Evolutionary conservation across 441 rosid genomes (phyloP).

Genomic region (Hura crepitans): DNA sequence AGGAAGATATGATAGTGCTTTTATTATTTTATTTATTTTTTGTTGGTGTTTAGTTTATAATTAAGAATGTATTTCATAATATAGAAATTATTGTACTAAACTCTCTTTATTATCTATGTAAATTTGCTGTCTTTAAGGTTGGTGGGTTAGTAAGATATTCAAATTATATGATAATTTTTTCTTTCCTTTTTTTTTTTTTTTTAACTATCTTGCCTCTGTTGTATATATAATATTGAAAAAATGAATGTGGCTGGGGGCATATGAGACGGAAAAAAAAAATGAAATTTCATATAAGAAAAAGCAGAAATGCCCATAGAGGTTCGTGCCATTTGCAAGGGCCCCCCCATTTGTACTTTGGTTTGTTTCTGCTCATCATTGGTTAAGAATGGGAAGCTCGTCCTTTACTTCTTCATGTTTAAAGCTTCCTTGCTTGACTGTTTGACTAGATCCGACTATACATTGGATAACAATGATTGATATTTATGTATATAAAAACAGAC

Average conservation of each 20-base stretch:
- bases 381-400: background rate
- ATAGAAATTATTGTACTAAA: background rate
- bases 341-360: constrained; percentile 10
- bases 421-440: background rate
- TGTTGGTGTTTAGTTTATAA: background rate
- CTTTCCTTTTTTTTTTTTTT: background rate
- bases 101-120: background rate
- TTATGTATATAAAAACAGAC: background rate
- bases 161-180: background rate
- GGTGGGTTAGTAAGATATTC: background rate
- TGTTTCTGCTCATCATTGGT: background rate
- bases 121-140: background rate
- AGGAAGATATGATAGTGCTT: constrained; percentile 36
- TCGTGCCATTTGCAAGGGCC: constrained; percentile 12
- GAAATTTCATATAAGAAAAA: constrained; percentile 5
- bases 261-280: background rate
- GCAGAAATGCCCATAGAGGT: constrained; percentile 14
- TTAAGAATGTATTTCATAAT: background rate
- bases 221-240: background rate
- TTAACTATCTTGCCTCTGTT: background rate
- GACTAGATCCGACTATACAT: background rate
- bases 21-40: background rate
- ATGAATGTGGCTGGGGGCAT: background rate
- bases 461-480: background rate
- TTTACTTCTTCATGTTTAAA: background rate